Conservation (phyloP, 306 rosid species). For the Trifolium fragiferum region DNA sequence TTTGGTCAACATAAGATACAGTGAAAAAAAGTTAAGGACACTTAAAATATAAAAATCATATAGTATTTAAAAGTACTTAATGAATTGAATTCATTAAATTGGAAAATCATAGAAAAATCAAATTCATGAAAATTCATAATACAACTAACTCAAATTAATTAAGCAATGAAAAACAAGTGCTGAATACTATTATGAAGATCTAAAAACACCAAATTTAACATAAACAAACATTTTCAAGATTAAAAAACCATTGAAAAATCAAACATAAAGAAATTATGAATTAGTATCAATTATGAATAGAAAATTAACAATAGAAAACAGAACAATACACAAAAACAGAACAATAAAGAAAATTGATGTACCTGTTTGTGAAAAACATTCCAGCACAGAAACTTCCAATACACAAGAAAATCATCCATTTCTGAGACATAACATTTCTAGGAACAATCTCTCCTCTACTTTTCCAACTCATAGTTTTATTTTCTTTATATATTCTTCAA, state of each 20-base stretch:
- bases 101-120: slow-evolving; percentile 23
- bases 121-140: slow-evolving; percentile 18
- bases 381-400: slow-evolving; percentile 87
- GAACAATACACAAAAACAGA: not conserved
- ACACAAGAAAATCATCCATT: slow-evolving; percentile 83
- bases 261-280: not conserved
- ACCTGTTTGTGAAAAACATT: slow-evolving; percentile 90
- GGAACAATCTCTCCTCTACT: slow-evolving; percentile 72
- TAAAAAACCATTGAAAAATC: slow-evolving; percentile 3
- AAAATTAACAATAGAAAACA: not conserved
- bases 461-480: slow-evolving; percentile 72
- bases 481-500: not conserved
- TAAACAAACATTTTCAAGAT: slow-evolving; percentile 7
- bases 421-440: slow-evolving; percentile 61
- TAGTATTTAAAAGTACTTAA: not conserved
- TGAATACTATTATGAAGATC: slow-evolving; percentile 31
- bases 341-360: slow-evolving; percentile 10
- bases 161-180: not conserved
- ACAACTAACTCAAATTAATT: slow-evolving; percentile 22
- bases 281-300: not conserved
- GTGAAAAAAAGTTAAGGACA: not conserved
- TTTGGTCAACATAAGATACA: not conserved
- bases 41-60: not conserved
- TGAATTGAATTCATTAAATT: not conserved
- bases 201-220: slow-evolving; percentile 16